A percentile compares a stretch with the other conserved stretches of the same genome.
phyloP scores from a whole-genome alignment of 2,329 filamentous ascomycete genomes.

The Pleomassaria siparia region DNA sequence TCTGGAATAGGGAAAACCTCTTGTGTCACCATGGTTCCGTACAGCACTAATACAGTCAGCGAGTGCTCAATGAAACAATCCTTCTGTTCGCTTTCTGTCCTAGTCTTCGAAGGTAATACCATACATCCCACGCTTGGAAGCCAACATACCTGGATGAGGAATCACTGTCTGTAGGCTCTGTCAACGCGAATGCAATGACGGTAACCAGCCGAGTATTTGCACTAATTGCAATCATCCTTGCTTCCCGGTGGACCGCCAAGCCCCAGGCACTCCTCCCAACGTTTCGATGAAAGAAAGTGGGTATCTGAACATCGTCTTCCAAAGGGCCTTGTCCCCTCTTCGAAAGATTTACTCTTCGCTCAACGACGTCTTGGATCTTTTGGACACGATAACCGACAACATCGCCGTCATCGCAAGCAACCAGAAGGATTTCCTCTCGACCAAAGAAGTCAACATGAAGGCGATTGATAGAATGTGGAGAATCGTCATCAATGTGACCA shows the following conservation, averaged over 20 bases:
- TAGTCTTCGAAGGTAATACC: too few species aligned
- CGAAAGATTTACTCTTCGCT: conserved; percentile 7
- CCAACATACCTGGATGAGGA: too few species aligned
- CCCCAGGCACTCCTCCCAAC: conserved; percentile 86
- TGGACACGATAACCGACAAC: conserved; percentile 46
- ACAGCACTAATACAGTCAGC: background rate
- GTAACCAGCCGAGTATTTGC: conserved; percentile 68
- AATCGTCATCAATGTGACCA: conserved; percentile 33
- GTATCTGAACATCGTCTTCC: conserved; percentile 44
- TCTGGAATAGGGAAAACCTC: conserved; percentile 32
- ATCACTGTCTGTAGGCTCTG: conserved; percentile 14
- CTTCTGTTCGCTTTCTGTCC: too few species aligned
- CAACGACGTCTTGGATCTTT: conserved; percentile 29
- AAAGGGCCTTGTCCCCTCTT: conserved; percentile 1
- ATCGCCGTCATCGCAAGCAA: conserved; percentile 61
- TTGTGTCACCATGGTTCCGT: conserved; percentile 12
- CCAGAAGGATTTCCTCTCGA: conserved; percentile 51
- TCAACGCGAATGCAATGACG: conserved; percentile 61
- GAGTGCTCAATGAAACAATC: background rate
- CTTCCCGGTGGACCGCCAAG: conserved; percentile 74
- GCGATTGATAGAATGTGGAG: conserved; percentile 49
- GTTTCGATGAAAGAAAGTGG: conserved; percentile 71
- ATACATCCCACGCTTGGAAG: too few species aligned
- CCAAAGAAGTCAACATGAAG: conserved; percentile 48
- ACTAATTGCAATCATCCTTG: conserved; percentile 83